These are phyloP conservation scores for Trifolium dubium DNA, from an alignment of 306 rosid genomes.

Conservation along the genomic window DNA sequence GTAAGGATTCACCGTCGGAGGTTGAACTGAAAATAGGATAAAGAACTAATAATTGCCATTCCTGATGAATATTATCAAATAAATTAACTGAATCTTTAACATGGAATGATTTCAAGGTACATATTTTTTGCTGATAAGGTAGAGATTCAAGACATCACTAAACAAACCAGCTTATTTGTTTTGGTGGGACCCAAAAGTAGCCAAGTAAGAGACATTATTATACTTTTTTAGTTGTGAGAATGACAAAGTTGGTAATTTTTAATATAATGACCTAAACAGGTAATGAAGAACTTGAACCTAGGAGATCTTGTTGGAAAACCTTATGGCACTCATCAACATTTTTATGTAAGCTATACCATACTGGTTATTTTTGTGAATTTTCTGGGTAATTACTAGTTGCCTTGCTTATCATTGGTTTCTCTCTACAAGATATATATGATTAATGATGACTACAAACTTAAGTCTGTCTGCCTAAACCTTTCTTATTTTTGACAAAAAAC, in stretches of 20 bases:
- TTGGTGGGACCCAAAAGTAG: slow-evolving; percentile 87
- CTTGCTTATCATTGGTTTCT: slow-evolving; percentile 24
- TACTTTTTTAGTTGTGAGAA: slow-evolving; percentile 20
- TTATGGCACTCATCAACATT: slow-evolving; percentile 87
- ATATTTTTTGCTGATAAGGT: slow-evolving; percentile 88
- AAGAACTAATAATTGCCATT: slow-evolving; percentile 18
- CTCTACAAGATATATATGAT: slow-evolving; percentile 2
- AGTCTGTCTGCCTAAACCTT: not conserved
- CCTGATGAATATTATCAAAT: slow-evolving; percentile 36
- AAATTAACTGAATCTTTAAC: slow-evolving; percentile 28
- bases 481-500: not conserved
- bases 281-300: slow-evolving; percentile 79
- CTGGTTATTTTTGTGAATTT: not conserved
- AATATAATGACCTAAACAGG: slow-evolving; percentile 54
- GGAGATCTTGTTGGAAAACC: slow-evolving; percentile 78
- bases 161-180: slow-evolving; percentile 80
- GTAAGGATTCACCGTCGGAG: slow-evolving; percentile 1
- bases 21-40: slow-evolving; percentile 4
- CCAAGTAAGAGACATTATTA: slow-evolving; percentile 61
- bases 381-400: slow-evolving; percentile 15
- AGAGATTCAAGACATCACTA: slow-evolving; percentile 85
- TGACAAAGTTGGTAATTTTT: slow-evolving; percentile 30
- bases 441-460: slow-evolving; percentile 31
- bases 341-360: slow-evolving; percentile 59
- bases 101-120: slow-evolving; percentile 59